Evolutionary conservation across 1,284 basidiomycete species (phyloP).

Genomic region (Apiotrichum akiyoshidainum): DNA sequence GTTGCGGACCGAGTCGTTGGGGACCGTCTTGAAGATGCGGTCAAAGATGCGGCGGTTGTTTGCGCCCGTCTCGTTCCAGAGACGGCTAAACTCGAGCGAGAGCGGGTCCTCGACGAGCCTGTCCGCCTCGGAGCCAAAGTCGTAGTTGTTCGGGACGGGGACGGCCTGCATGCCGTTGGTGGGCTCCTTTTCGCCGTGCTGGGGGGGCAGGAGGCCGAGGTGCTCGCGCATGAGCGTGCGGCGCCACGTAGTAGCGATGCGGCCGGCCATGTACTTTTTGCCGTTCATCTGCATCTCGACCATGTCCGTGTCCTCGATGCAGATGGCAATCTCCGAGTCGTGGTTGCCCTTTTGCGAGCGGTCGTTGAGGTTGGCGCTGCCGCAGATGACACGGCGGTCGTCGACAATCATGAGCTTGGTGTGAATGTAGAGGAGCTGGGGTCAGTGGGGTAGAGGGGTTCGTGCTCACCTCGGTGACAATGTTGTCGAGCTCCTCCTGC

Average conservation of each 20-base stretch:
- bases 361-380: constrained; percentile 63
- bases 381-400: constrained; percentile 71
- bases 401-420: constrained; percentile 82
- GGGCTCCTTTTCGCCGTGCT: constrained; percentile 52
- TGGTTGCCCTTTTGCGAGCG: constrained; percentile 66
- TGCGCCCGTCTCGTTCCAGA: constrained; percentile 71
- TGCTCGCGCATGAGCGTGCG: constrained; percentile 60
- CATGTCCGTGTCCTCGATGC: constrained; percentile 78
- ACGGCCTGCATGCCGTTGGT: constrained; percentile 66
- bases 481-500: constrained; percentile 74
- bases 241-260: constrained; percentile 43
- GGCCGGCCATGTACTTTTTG: constrained; percentile 52
- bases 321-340: constrained; percentile 86
- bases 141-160: constrained; percentile 65
- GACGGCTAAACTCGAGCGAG: constrained; percentile 57
- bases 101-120: constrained; percentile 74
- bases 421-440: constrained; percentile 48
- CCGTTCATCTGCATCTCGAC: constrained; percentile 77
- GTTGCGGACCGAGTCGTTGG: constrained; percentile 70
- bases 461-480: constrained; percentile 71
- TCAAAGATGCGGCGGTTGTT: constrained; percentile 72
- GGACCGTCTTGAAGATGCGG: constrained; percentile 55
- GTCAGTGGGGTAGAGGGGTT: constrained; percentile 1
- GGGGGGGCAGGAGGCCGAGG: constrained; percentile 66
- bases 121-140: constrained; percentile 62